Conservation (phyloP, 805 yeast species). For the Sugiyamaella qingdaonensis region DNA sequence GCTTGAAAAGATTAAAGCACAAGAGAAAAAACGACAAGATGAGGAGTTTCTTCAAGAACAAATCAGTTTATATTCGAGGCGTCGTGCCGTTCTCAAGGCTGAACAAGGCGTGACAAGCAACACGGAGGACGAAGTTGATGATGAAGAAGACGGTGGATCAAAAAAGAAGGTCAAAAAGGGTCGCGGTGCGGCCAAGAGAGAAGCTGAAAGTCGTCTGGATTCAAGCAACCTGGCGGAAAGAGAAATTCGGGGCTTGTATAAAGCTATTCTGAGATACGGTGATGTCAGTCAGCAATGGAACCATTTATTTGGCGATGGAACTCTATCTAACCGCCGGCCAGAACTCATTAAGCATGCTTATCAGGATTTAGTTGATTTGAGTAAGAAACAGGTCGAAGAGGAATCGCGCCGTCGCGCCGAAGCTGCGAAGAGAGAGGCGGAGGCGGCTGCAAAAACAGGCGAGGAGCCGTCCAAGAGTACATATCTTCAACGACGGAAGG, state of each 20-base stretch:
- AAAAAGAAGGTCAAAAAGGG: conserved; percentile 37
- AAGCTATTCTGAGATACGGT: conserved; percentile 78
- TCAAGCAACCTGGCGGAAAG: conserved; percentile 67
- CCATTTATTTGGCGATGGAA: conserved; percentile 83
- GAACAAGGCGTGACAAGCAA: conserved; percentile 32
- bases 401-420: conserved; percentile 61
- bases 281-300: conserved; percentile 74
- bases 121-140: conserved; percentile 38
- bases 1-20: conserved; percentile 79
- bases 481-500: conserved; percentile 56
- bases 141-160: conserved; percentile 30
- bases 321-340: conserved; percentile 78
- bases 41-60: conserved; percentile 86
- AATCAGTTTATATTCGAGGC: conserved; percentile 77
- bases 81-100: conserved; percentile 63
- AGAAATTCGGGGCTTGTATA: conserved; percentile 81
- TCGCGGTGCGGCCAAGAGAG: conserved; percentile 19
- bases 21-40: conserved; percentile 80
- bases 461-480: conserved; percentile 25
- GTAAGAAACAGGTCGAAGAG: conserved; percentile 56
- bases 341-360: conserved; percentile 72
- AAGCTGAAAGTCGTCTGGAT: conserved; percentile 38
- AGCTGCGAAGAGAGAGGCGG: conserved; percentile 27
- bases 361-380: conserved; percentile 60
- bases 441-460: conserved; percentile 21